Percentiles rank a stretch among this genome's conserved stretches.
These are phyloP conservation scores for Phaeotremella fagi DNA, from an alignment of 768 basidiomycete species.

Conservation along the genomic window DNA sequence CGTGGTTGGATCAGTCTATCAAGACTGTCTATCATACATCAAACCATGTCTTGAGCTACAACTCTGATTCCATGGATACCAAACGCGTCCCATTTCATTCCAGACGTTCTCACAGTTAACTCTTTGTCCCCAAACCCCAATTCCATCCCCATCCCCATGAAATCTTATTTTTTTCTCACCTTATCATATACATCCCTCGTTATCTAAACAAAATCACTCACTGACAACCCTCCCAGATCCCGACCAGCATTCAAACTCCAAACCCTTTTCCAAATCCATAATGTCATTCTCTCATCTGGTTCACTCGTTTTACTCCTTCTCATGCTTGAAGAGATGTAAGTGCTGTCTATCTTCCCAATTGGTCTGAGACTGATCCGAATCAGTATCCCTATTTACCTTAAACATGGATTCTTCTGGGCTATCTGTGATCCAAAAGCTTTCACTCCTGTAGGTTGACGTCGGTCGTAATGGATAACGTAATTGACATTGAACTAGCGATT, in stretches of 20 bases:
- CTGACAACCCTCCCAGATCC: constrained; percentile 33
- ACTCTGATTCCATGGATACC: too few relatives aligned
- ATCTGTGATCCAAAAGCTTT: constrained; percentile 74
- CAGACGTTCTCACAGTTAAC: too few relatives aligned
- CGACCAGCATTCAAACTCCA: constrained; percentile 58
- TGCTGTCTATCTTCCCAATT: not conserved
- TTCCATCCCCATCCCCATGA: too few relatives aligned
- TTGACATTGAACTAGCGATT: constrained; percentile 57
- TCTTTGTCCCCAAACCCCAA: too few relatives aligned
- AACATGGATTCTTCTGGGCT: constrained; percentile 65
- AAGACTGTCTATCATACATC: too few relatives aligned
- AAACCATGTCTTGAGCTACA: too few relatives aligned
- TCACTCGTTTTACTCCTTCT: constrained; percentile 78
- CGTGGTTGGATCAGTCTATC: too few relatives aligned
- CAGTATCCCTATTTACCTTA: constrained; percentile 65
- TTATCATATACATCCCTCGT: too few relatives aligned
- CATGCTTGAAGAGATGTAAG: constrained; percentile 80
- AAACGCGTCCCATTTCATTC: too few relatives aligned
- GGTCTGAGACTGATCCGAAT: not conserved
- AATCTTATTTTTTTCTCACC: too few relatives aligned
- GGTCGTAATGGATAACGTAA: not conserved
- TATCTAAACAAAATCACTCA: not conserved
- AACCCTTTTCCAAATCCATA: constrained; percentile 79
- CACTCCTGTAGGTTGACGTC: constrained; percentile 66
- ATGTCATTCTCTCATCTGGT: constrained; percentile 77